These are phyloP conservation scores for Ramularia endophylla DNA, from an alignment of 2,329 filamentous ascomycete genomes.

Conservation along the genomic window DNA sequence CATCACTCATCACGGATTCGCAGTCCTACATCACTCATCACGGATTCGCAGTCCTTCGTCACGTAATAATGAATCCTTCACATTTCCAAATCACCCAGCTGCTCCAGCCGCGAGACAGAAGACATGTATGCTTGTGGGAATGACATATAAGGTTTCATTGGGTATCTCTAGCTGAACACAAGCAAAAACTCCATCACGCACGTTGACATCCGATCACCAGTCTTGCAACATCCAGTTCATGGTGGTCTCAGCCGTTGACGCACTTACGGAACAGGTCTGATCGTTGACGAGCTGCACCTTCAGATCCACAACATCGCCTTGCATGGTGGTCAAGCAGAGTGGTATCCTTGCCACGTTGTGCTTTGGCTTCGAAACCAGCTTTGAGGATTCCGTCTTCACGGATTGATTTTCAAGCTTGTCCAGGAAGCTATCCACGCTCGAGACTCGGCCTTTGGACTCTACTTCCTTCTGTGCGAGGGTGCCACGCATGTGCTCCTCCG, in stretches of 20 bases:
- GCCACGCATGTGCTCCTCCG: constrained; percentile 11
- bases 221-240: constrained; percentile 22
- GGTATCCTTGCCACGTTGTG: constrained; percentile 21
- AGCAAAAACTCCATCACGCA: background rate
- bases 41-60: too few species aligned
- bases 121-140: too few species aligned
- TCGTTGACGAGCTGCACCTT: constrained; percentile 14
- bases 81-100: too few species aligned
- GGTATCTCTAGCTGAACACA: background rate
- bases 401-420: constrained; percentile 8
- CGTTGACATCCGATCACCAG: constrained; percentile 7
- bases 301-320: constrained; percentile 23
- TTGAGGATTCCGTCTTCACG: too few species aligned
- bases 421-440: constrained; percentile 11
- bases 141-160: too few species aligned
- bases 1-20: too few species aligned
- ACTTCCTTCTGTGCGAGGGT: constrained; percentile 9
- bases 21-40: too few species aligned
- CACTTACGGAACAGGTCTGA: constrained; percentile 16
- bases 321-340: constrained; percentile 24
- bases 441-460: constrained; percentile 5
- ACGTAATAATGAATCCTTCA: too few species aligned
- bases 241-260: constrained; percentile 19
- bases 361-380: background rate
- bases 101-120: too few species aligned